Base-by-base conservation (phyloP, 768 basidiomycete genomes). In the Mycena pura region DNA sequence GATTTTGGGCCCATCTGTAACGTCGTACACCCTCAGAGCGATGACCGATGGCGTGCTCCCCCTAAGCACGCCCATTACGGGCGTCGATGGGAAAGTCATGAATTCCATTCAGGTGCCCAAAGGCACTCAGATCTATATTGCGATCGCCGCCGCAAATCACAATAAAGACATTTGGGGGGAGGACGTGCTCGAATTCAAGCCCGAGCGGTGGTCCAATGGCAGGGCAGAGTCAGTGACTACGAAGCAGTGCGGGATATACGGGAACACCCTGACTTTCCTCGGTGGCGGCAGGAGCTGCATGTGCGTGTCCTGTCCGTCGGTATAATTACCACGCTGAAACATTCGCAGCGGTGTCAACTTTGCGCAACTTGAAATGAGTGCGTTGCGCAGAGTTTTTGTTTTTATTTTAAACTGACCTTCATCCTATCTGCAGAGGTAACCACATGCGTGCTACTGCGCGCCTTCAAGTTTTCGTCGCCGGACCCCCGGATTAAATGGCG, bases 161-260 rank as follows among this genome's bases (percentile, higher is more conserved):
- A 73, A 76, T 60, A 70, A 72, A 40, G 69, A 68, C 2, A 52
- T 81, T 7, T 82, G 80, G 81, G 80, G 82, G 5, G 63, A 69
- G 11, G 81, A 84, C 60, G 77, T 77, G 0, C 44, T 68, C 21
- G 78, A 82, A 59, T 82, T 78, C 76, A 81, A 78, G 52, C 82
- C 81, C 3, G 80, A 82, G 50, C 70, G 81, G 14, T 84, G 82
- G 81, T 6, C 1, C 4, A 43, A 22, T 14, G 52, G 52, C 9
- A 43, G 31, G 14, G 39, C 40, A 19, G 40, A 54, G 2, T 21
- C 19, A 5, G 39, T 41, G 8, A 43, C 14, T 8, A 43, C 41
- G 41, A 43, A 43, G 21, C 8, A 10, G 11, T 43, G 41, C 19
- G 41, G 41, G 8, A 19, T 43, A 21, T 43, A 43, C 19, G 41